Percentiles rank a stretch among this genome's conserved stretches.
Evolutionary conservation across 2,329 filamentous ascomycete genomes (phyloP).

Genomic region (Fusarium succisae): DNA sequence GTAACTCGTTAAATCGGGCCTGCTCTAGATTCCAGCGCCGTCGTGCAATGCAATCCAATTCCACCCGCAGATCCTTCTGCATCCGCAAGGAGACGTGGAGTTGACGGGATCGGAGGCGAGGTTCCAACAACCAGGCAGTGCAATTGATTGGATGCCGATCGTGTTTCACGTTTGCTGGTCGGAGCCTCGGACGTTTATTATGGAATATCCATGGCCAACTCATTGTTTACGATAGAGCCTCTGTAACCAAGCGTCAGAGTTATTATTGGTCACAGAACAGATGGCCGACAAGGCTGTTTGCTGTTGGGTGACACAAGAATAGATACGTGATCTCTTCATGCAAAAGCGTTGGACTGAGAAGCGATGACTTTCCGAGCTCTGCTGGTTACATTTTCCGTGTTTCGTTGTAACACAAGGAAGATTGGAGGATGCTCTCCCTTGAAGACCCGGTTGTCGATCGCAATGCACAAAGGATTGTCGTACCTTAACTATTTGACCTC

Average conservation of each 20-base stretch:
- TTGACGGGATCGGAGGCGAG: constrained; percentile 18
- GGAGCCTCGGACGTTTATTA: constrained; percentile 18
- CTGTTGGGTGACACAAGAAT: constrained; percentile 13
- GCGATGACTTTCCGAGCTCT: not conserved
- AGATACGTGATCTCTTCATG: constrained; percentile 6
- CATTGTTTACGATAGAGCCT: not conserved
- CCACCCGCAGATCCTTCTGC: constrained; percentile 36
- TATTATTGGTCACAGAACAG: constrained; percentile 12
- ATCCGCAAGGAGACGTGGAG: constrained; percentile 22
- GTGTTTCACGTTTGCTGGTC: constrained; percentile 27
- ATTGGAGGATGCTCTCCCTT: not conserved
- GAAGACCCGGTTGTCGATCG: constrained; percentile 17
- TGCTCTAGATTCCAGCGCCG: constrained; percentile 1
- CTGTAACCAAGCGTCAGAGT: not conserved
- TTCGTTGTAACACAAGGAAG: not conserved
- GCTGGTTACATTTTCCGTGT: constrained; percentile 5
- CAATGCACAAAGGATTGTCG: constrained; percentile 19
- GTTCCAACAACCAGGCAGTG: constrained; percentile 5
- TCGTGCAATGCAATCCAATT: constrained; percentile 24
- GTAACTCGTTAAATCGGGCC: constrained; percentile 30
- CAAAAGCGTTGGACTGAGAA: constrained; percentile 3
- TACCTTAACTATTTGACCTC: not conserved
- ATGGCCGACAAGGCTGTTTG: constrained; percentile 1
- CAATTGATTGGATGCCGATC: constrained; percentile 29
- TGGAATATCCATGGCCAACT: not conserved